Percentiles rank a stretch among this genome's conserved stretches.
phyloP scores from a whole-genome alignment of 345 rosid species.

The Tarenaya hassleriana region DNA sequence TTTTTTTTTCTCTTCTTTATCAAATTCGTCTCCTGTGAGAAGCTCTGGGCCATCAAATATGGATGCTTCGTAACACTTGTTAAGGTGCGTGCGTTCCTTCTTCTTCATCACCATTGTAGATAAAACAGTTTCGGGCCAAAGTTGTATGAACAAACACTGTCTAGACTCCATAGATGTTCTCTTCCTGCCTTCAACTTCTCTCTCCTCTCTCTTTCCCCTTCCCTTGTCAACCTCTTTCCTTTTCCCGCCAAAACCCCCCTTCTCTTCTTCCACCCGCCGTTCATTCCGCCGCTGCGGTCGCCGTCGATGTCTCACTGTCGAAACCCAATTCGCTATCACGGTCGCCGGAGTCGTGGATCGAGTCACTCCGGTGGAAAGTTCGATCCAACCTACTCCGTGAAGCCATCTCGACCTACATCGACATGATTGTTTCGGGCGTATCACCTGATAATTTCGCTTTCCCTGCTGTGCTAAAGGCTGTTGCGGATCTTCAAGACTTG shows the following conservation, averaged over 20 bases:
- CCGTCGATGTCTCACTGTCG: constrained; percentile 19
- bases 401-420: constrained; percentile 53
- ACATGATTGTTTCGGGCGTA: constrained; percentile 46
- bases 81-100: too few relatives aligned
- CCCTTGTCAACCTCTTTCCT: constrained; percentile 15
- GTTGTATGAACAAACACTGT: too few relatives aligned
- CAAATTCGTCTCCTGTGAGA: too few relatives aligned
- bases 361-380: constrained; percentile 48
- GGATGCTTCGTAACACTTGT: too few relatives aligned
- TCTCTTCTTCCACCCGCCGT: constrained; percentile 22
- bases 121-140: background rate
- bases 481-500: constrained; percentile 43
- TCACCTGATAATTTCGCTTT: constrained; percentile 62
- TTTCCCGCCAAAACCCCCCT: constrained; percentile 23
- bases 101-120: background rate
- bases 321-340: constrained; percentile 22
- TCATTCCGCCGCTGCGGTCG: constrained; percentile 11
- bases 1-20: too few relatives aligned
- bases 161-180: constrained; percentile 9
- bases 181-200: constrained; percentile 19
- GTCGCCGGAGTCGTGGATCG: constrained; percentile 54
- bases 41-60: too few relatives aligned
- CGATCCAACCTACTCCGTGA: constrained; percentile 52
- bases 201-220: constrained; percentile 16
- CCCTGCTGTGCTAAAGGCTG: constrained; percentile 76